Conservation (phyloP, 1,284 basidiomycete species). For the Ceratobasidium sp. region DNA sequence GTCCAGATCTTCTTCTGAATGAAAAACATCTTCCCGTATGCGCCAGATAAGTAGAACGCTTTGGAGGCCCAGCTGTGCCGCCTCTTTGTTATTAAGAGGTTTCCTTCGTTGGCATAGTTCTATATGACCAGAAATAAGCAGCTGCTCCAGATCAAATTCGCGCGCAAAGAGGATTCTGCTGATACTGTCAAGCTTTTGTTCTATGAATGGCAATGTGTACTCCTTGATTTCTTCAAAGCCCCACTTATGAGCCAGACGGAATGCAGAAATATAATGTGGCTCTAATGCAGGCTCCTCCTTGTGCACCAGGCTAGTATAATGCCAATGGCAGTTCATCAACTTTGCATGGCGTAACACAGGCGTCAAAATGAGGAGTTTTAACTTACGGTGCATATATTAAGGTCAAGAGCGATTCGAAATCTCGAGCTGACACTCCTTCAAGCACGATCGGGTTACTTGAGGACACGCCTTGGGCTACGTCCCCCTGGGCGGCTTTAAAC, state of each 20-base stretch:
- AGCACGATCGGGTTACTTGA: background rate
- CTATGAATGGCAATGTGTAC: background rate
- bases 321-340: background rate
- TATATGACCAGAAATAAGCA: conserved; percentile 33
- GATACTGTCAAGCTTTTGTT: background rate
- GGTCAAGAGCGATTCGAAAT: background rate
- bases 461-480: background rate
- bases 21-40: conserved; percentile 1
- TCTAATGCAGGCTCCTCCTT: background rate
- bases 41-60: conserved; percentile 1
- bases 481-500: background rate
- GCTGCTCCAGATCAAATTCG: conserved; percentile 18
- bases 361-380: no score
- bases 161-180: conserved; percentile 41
- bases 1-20: no score
- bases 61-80: background rate
- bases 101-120: conserved; percentile 11
- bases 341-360: no score
- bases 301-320: background rate
- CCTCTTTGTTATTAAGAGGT: conserved; percentile 27
- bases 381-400: background rate
- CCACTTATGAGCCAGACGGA: background rate
- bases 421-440: background rate
- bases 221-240: background rate
- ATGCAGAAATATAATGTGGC: background rate